Conservation (phyloP, 495 filamentous ascomycete species). For the Daldinia caldariorum region DNA sequence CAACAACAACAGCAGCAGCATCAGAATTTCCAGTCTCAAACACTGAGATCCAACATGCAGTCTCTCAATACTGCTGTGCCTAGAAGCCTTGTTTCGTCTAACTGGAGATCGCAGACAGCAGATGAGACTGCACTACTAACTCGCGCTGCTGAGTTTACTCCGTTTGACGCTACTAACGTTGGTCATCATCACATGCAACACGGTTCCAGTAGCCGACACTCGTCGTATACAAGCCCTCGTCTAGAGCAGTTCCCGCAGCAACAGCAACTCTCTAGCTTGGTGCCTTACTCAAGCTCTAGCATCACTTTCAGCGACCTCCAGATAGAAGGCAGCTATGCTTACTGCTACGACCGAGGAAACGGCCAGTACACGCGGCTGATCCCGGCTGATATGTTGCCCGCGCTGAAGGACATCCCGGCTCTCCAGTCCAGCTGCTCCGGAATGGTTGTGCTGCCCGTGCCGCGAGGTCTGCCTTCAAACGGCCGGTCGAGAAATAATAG, state of each 20-base stretch:
- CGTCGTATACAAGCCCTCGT: slow-evolving; percentile 14
- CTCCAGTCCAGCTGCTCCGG: slow-evolving; percentile 43
- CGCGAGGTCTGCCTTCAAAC: slow-evolving; percentile 46
- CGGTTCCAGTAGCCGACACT: not conserved
- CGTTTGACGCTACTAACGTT: slow-evolving; percentile 24
- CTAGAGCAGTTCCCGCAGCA: slow-evolving; percentile 33
- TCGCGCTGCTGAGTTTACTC: slow-evolving; percentile 19
- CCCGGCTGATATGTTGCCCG: slow-evolving; percentile 70
- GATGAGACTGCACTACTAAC: slow-evolving; percentile 16
- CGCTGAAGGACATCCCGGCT: slow-evolving; percentile 50
- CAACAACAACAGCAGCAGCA: slow-evolving; percentile 27
- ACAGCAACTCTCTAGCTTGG: slow-evolving; percentile 14
- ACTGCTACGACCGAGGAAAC: slow-evolving; percentile 67
- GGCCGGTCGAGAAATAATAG: slow-evolving; percentile 51
- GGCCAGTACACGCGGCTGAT: slow-evolving; percentile 70
- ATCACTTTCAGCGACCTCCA: slow-evolving; percentile 24
- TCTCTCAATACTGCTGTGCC: slow-evolving; percentile 4
- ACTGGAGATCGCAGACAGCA: slow-evolving; percentile 42
- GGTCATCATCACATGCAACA: slow-evolving; percentile 16
- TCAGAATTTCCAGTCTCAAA: slow-evolving; percentile 17
- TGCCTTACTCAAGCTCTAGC: slow-evolving; percentile 12
- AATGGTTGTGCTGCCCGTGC: slow-evolving; percentile 56
- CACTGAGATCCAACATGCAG: slow-evolving; percentile 24
- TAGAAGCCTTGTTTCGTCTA: slow-evolving; percentile 41
- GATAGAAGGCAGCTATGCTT: slow-evolving; percentile 48